phyloP scores from a whole-genome alignment of 768 basidiomycete genomes.

The Saitozyma podzolica region DNA sequence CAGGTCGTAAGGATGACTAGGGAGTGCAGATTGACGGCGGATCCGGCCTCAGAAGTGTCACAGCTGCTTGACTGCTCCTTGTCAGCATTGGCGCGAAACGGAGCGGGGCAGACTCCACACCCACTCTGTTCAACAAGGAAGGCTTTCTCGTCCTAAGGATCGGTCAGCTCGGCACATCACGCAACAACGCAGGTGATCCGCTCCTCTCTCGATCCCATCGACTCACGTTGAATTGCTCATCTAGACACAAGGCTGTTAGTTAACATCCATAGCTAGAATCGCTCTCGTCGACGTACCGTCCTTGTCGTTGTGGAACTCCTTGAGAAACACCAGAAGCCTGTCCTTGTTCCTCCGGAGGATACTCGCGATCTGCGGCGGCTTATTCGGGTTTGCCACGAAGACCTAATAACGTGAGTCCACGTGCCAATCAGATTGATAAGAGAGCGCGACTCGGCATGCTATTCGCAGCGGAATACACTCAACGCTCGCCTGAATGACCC shows the following conservation, averaged over 20 bases:
- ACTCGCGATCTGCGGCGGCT: slow-evolving; percentile 87
- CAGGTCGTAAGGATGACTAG: too few species aligned
- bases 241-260: slow-evolving; percentile 53
- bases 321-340: slow-evolving; percentile 82
- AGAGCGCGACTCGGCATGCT: too few species aligned
- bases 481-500: slow-evolving; percentile 24
- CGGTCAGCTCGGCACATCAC: slow-evolving; percentile 2
- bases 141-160: slow-evolving; percentile 79
- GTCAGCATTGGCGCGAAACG: not conserved
- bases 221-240: slow-evolving; percentile 88
- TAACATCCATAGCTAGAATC: slow-evolving; percentile 1
- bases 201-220: slow-evolving; percentile 4
- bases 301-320: slow-evolving; percentile 95
- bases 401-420: slow-evolving; percentile 58
- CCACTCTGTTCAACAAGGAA: slow-evolving; percentile 84
- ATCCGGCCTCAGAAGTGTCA: not conserved
- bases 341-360: slow-evolving; percentile 94
- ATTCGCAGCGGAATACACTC: too few species aligned
- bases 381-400: slow-evolving; percentile 99
- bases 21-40: not conserved
- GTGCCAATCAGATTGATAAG: too few species aligned
- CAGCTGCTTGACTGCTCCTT: not conserved
- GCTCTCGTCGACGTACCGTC: slow-evolving; percentile 63
- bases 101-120: slow-evolving; percentile 1
- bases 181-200: not conserved